Evolutionary conservation across 768 basidiomycete species (phyloP).

Genomic region (Royoungia palumana): DNA sequence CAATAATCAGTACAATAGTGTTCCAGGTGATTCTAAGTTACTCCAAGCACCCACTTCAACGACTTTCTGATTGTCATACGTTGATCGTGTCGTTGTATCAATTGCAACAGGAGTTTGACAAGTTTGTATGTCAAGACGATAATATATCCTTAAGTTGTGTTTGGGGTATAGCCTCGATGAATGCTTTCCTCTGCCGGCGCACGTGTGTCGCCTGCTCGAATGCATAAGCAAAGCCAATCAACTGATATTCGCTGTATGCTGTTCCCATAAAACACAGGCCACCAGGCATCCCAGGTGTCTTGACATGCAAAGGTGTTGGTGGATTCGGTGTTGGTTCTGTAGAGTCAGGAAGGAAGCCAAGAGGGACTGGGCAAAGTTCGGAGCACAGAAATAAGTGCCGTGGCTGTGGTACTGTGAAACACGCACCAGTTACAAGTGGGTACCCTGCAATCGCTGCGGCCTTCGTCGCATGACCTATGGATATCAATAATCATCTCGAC

Average conservation of each 20-base stretch:
- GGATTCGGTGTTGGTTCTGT: conserved; percentile 26
- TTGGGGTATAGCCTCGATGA: conserved; percentile 50
- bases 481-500: background rate
- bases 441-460: conserved; percentile 37
- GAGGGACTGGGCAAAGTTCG: conserved; percentile 36
- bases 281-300: conserved; percentile 39
- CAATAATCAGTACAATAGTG: no score
- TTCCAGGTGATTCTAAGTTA: no score
- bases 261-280: conserved; percentile 45
- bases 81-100: no score
- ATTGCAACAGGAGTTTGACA: background rate
- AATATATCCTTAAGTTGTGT: conserved; percentile 43
- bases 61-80: no score
- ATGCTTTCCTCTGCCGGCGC: conserved; percentile 46
- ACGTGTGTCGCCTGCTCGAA: conserved; percentile 57
- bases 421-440: conserved; percentile 33
- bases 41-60: no score
- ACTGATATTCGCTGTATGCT: conserved; percentile 42
- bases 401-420: background rate
- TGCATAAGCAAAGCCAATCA: conserved; percentile 44
- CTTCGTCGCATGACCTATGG: conserved; percentile 24
- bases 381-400: no score
- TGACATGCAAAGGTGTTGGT: conserved; percentile 35
- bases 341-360: conserved; percentile 37
- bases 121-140: background rate